A percentile compares a stretch with the other conserved stretches of the same genome.
Evolutionary conservation across 208 protist genomes (phyloP).

Genomic region (Willaertia magna): DNA sequence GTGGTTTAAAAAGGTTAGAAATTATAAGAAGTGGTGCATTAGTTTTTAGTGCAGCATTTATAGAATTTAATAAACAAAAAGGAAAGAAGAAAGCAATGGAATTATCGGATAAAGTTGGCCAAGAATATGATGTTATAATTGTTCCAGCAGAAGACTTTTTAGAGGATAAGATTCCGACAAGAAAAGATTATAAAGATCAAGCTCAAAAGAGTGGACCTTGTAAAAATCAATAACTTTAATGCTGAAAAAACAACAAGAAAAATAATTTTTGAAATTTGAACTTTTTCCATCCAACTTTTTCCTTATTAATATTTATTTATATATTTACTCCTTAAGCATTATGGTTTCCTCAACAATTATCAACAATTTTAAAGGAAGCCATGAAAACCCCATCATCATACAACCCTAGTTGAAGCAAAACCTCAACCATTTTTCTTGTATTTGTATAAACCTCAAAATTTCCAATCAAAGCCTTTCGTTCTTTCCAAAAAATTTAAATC

Average conservation of each 20-base stretch:
- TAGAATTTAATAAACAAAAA: slow-evolving; percentile 7
- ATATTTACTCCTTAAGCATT: no score
- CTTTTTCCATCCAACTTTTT: background rate
- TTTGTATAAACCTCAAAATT: no score
- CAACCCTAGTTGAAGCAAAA: no score
- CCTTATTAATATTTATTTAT: background rate
- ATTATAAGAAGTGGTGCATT: background rate
- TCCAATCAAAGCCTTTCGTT: no score
- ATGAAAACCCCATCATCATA: no score
- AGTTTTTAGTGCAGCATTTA: background rate
- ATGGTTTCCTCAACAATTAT: no score
- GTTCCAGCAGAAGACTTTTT: background rate
- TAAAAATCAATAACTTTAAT: background rate
- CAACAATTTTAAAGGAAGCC: no score
- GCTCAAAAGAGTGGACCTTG: background rate
- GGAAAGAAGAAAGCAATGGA: background rate
- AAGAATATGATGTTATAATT: slow-evolving; percentile 5
- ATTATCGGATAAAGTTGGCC: background rate
- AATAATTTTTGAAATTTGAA: background rate
- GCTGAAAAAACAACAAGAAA: background rate
- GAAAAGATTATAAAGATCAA: background rate
- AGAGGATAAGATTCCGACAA: background rate
- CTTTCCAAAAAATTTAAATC: no score
- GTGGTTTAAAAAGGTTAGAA: background rate
- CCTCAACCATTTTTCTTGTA: no score